Percentiles rank a stretch among this genome's conserved stretches.
phyloP scores from a whole-genome alignment of 2,329 filamentous ascomycete genomes.

The Monilinia aucupariae region DNA sequence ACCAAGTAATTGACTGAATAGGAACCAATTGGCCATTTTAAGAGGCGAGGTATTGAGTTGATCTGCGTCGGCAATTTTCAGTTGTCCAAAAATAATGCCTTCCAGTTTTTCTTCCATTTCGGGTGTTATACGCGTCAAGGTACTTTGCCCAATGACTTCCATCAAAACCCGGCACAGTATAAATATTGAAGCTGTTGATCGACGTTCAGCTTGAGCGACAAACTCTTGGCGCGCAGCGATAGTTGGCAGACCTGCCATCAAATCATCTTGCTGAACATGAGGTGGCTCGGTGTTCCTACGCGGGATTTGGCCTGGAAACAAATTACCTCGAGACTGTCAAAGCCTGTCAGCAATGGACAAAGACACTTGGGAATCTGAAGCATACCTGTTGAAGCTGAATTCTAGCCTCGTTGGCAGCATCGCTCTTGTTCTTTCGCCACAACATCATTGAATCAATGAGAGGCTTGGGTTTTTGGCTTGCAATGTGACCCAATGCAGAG shows the following conservation, averaged over 20 bases:
- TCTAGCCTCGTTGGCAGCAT: conserved; percentile 69
- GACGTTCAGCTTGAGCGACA: conserved; percentile 74
- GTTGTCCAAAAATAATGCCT: conserved; percentile 91
- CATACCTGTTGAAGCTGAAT: conserved; percentile 49
- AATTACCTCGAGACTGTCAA: conserved; percentile 24
- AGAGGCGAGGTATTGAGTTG: conserved; percentile 71
- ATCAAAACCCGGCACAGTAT: conserved; percentile 90
- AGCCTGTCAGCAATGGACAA: conserved; percentile 11
- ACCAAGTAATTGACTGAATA: conserved; percentile 89
- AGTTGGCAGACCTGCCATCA: conserved; percentile 25
- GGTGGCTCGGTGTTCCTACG: conserved; percentile 70
- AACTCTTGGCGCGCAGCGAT: conserved; percentile 57
- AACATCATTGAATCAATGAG: conserved; percentile 97
- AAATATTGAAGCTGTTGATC: conserved; percentile 92
- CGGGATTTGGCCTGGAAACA: conserved; percentile 40
- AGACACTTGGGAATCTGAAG: background rate
- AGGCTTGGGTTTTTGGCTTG: conserved; percentile 87
- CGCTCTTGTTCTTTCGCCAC: conserved; percentile 94
- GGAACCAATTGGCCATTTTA: conserved; percentile 89
- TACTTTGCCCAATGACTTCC: conserved; percentile 90
- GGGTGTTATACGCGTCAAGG: conserved; percentile 69
- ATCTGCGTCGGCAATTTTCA: conserved; percentile 82
- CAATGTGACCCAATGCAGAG: conserved; percentile 86
- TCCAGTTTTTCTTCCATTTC: conserved; percentile 95
- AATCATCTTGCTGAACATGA: conserved; percentile 25